These are phyloP conservation scores for Geosmithia flava DNA, from an alignment of 2,329 filamentous ascomycete genomes.

Conservation along the genomic window DNA sequence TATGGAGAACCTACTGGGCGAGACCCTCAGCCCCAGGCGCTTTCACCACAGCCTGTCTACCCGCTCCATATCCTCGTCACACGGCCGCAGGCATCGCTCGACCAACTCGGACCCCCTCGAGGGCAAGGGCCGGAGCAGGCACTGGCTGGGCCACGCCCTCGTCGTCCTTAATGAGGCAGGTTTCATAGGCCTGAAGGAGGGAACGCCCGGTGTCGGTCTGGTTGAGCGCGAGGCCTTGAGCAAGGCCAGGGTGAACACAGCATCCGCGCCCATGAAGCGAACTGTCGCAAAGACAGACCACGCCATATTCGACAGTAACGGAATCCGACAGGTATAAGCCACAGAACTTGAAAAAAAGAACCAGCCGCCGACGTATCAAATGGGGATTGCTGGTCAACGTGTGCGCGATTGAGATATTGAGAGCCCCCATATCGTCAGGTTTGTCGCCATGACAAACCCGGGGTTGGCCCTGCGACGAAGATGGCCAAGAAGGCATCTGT, in stretches of 20 bases:
- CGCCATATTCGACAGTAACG: slow-evolving; percentile 1
- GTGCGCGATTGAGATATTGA: background rate
- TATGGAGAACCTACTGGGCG: background rate
- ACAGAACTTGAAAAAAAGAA: background rate
- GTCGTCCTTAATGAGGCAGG: background rate
- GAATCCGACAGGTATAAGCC: background rate
- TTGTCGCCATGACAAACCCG: background rate
- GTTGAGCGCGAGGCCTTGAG: slow-evolving; percentile 1
- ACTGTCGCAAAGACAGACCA: background rate
- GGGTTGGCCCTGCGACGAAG: background rate
- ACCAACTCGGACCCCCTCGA: background rate
- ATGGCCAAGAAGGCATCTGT: background rate
- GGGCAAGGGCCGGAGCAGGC: background rate
- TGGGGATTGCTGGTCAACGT: background rate
- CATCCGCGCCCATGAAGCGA: background rate
- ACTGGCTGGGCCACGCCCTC: slow-evolving; percentile 2
- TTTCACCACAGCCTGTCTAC: slow-evolving; percentile 1
- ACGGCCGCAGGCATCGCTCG: background rate
- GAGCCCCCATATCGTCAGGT: background rate
- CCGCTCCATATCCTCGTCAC: background rate
- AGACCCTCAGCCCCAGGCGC: background rate
- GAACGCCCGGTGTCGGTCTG: background rate
- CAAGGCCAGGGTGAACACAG: background rate
- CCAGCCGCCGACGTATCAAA: background rate
- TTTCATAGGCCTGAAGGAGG: slow-evolving; percentile 1